A percentile compares a stretch with the other conserved stretches of the same genome.
Conservation (phyloP, 305 asterid genomes). For the Rubia peregrina region DNA sequence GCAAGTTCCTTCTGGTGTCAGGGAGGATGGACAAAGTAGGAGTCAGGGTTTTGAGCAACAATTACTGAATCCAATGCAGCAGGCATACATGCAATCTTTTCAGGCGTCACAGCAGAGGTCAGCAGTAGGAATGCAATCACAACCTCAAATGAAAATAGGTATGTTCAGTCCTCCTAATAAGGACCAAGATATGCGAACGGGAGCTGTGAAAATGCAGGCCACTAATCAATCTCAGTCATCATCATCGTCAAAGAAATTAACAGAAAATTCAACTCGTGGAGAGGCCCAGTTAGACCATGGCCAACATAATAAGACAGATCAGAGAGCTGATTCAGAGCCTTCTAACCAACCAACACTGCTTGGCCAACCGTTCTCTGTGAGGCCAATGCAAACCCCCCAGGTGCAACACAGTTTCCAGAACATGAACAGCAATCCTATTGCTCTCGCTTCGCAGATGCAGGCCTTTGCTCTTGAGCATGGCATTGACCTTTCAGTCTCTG, state of each 20-base stretch:
- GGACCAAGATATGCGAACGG: conserved; percentile 66
- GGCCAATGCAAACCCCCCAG: conserved; percentile 48
- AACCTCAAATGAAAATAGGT: conserved; percentile 72
- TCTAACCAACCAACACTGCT: conserved; percentile 38
- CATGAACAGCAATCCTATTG: conserved; percentile 50
- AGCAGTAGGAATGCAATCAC: conserved; percentile 59
- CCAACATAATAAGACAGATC: conserved; percentile 45
- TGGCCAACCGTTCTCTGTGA: conserved; percentile 54
- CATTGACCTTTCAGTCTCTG: conserved; percentile 87
- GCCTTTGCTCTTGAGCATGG: conserved; percentile 88
- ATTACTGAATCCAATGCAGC: conserved; percentile 65
- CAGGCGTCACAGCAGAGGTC: conserved; percentile 83
- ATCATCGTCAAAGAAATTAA: conserved; percentile 64
- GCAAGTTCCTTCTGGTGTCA: conserved; percentile 53
- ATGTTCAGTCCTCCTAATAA: conserved; percentile 55
- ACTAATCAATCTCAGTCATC: conserved; percentile 62
- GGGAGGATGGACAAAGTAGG: conserved; percentile 68
- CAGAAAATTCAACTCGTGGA: conserved; percentile 45
- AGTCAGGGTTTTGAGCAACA: conserved; percentile 80
- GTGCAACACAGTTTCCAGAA: conserved; percentile 58
- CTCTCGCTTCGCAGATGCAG: conserved; percentile 92
- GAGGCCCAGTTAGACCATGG: conserved; percentile 58
- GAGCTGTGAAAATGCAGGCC: conserved; percentile 63
- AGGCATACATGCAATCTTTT: conserved; percentile 77
- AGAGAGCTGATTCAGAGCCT: conserved; percentile 49